Evolutionary conservation across 2,329 filamentous ascomycete species (phyloP).

Genomic region (Akanthomyces uredinophilus): DNA sequence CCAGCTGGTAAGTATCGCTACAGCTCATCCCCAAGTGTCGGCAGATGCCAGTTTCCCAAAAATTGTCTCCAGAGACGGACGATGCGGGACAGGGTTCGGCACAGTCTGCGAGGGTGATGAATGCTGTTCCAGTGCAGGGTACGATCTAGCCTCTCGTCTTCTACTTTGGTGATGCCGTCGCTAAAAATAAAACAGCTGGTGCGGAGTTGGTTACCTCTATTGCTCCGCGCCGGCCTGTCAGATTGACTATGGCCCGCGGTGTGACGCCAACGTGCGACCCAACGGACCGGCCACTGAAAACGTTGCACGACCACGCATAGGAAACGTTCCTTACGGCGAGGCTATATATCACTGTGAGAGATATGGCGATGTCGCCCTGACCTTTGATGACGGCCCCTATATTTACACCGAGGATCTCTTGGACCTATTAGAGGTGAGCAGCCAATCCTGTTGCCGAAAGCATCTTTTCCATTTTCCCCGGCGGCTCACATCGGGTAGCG

Average conservation of each 20-base stretch:
- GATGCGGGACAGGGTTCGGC: constrained; percentile 37
- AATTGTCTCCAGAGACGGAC: constrained; percentile 30
- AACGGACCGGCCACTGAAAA: constrained; percentile 49
- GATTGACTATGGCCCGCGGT: constrained; percentile 55
- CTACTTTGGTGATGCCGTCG: background rate
- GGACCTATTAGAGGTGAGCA: constrained; percentile 27
- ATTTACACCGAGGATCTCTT: constrained; percentile 38
- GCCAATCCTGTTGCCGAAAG: background rate
- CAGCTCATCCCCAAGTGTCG: background rate
- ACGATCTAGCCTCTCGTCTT: background rate
- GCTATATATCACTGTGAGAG: constrained; percentile 38
- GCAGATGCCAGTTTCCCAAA: background rate
- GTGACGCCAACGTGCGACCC: constrained; percentile 53
- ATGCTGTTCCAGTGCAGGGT: constrained; percentile 41
- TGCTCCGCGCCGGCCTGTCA: constrained; percentile 59
- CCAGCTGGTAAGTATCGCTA: background rate
- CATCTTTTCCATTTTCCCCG: background rate
- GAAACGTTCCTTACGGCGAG: constrained; percentile 51
- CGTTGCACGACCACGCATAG: constrained; percentile 47
- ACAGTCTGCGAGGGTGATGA: constrained; percentile 30
- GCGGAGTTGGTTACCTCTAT: constrained; percentile 48
- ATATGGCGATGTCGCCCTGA: constrained; percentile 37
- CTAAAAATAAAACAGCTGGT: constrained; percentile 39
- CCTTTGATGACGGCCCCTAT: constrained; percentile 43
- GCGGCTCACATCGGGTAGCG: constrained; percentile 16